phyloP scores from a whole-genome alignment of 345 rosid genomes.

The Citrus trifoliata region DNA sequence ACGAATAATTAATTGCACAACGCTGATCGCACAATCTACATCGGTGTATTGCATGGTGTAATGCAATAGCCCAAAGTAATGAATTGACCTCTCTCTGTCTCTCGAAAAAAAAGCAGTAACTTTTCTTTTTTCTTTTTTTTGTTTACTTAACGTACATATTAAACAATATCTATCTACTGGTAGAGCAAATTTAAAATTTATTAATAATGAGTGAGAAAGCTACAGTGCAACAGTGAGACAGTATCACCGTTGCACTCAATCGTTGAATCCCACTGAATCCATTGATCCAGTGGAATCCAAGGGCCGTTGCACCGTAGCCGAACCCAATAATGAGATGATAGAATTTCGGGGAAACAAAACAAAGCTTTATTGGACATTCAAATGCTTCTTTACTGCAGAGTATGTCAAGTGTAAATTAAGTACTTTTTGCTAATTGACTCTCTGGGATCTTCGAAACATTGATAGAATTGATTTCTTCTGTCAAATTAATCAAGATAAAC shows the following conservation, averaged over 20 bases:
- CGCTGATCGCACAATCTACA: not conserved
- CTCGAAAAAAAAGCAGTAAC: no score
- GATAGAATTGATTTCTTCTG: not conserved
- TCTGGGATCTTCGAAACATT: not conserved
- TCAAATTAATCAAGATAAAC: not conserved
- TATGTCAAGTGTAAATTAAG: not conserved
- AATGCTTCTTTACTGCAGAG: not conserved
- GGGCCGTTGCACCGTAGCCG: no score
- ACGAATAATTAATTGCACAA: not conserved
- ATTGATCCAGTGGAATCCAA: no score
- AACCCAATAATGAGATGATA: no score
- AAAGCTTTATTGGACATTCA: no score
- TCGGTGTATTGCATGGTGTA: conserved; percentile 18
- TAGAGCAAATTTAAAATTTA: not conserved
- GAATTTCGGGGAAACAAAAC: no score
- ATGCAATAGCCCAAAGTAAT: conserved; percentile 8
- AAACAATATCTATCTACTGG: not conserved
- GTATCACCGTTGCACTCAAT: no score
- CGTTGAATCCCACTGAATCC: no score
- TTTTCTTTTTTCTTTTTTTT: not conserved
- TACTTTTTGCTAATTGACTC: not conserved
- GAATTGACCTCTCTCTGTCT: not conserved
- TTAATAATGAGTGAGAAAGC: no score
- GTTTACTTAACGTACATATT: not conserved
- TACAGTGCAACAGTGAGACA: no score